phyloP scores from a whole-genome alignment of 1,139 yeast species.

The Scheffersomyces quercinus region DNA sequence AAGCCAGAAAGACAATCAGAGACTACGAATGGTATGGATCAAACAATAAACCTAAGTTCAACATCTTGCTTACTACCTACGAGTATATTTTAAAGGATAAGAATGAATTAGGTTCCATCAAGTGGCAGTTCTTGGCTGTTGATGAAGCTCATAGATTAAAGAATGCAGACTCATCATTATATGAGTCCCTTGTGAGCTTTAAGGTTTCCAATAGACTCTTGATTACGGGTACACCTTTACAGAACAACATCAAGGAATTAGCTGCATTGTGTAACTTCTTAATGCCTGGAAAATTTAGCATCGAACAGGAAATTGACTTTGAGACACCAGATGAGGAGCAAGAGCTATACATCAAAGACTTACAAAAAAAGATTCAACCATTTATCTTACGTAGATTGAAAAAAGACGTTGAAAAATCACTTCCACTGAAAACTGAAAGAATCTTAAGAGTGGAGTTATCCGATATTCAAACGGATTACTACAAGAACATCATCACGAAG shows the following conservation, averaged over 20 bases:
- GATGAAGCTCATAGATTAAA: slow-evolving; percentile 98
- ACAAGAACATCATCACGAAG: slow-evolving; percentile 87
- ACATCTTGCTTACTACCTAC: slow-evolving; percentile 86
- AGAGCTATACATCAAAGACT: slow-evolving; percentile 81
- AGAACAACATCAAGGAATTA: slow-evolving; percentile 90
- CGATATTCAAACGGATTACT: slow-evolving; percentile 92
- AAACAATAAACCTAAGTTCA: slow-evolving; percentile 72
- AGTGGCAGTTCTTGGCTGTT: slow-evolving; percentile 96
- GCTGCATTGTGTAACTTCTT: slow-evolving; percentile 93
- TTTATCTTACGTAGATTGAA: slow-evolving; percentile 89
- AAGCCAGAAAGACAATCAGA: slow-evolving; percentile 78
- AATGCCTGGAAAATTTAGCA: slow-evolving; percentile 90
- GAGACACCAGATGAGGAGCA: slow-evolving; percentile 86
- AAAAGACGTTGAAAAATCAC: slow-evolving; percentile 94
- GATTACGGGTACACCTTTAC: slow-evolving; percentile 97
- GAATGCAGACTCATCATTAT: slow-evolving; percentile 89
- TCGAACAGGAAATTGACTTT: slow-evolving; percentile 91
- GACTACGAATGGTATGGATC: slow-evolving; percentile 77
- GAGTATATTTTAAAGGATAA: slow-evolving; percentile 93
- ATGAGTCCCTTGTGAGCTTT: slow-evolving; percentile 82
- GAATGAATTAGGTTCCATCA: slow-evolving; percentile 72
- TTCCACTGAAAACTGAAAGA: slow-evolving; percentile 93
- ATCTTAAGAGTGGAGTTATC: slow-evolving; percentile 93
- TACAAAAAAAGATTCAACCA: slow-evolving; percentile 85
- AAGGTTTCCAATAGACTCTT: slow-evolving; percentile 81